Base-by-base conservation (phyloP, 2,329 filamentous ascomycete species). In the Cyanodermella asteris region DNA sequence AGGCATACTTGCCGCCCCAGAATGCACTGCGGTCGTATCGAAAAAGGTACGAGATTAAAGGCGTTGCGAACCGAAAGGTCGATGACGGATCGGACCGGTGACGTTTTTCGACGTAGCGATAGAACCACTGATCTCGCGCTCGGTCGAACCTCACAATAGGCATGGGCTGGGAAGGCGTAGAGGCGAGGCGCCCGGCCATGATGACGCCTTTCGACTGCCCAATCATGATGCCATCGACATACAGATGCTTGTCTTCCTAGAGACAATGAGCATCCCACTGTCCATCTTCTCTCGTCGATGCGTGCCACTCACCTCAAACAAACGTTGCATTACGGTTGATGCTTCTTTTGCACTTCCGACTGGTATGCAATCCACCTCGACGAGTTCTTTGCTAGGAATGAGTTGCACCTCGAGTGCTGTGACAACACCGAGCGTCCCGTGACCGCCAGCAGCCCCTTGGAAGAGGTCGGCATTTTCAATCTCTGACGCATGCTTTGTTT, bases 141-240 rank as follows among this genome's bases (percentile, higher is more conserved):
- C 22, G 13, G 13, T 18, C 31, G 17, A 34, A 35, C 5, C 22
- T 9, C 9, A 21, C 28, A 3, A 30, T n/a, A 5, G 6, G 9
- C 6, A 9, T 14, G 8, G 15, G 13, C 7, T 30, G 16, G 6
- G 9, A 2, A n/a, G n/a, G n/a, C n/a, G n/a, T n/a, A n/a, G n/a
- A n/a, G n/a, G n/a, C n/a, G n/a, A 73, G 47, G 9, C 50, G 51
- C 0, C 72, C 72, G 0, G 56, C 53, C 41, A 72, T 71, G 22
- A 76, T 46, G 1, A 74, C 55, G 1, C 63, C 61, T 5, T 50
- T 51, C 13, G 51, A 48, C n/a, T 47, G 46, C 0, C 61, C 56
- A 40, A 63, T 75, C 12, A 67, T 50, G 22, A 77, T 71, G 2
- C 59, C 72, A 30, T 78, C 74, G 3, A 81, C 54, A 34, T 68